Base-by-base conservation (phyloP, 768 basidiomycete genomes). In the Pleurotus cornucopiae region DNA sequence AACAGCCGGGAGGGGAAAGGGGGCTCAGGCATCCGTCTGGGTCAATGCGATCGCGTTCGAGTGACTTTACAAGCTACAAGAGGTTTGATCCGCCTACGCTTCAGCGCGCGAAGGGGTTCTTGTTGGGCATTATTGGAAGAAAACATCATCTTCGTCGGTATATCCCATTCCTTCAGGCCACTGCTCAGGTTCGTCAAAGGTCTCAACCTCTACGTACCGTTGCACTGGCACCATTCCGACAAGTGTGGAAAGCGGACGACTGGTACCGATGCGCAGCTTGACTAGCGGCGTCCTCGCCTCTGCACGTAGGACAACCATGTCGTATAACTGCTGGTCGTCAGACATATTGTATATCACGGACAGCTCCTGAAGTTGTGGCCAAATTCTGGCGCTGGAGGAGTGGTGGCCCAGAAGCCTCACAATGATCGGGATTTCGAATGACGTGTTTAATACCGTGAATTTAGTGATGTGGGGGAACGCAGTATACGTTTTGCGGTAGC, bases 381-480 rank as follows among this genome's bases (percentile, higher is more conserved):
- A 47, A 23, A 23, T 23, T 7, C 23, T 18, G 5, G 46, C 46
- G 46, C 13, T 11, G 5, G n/a, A 0, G 7, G 30, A 34, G 9
- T 5, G 46, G 2, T 47, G n/a, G 20, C 11, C 55, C 39, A 73
- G 61, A 14, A 71, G 56, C 21, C 57, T 60, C 23, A 73, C 59
- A 26, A 76, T 49, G 2, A 56, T 59, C 11, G 70, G 65, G 3
- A 65, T 63, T 11, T 53, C 49, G 12, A 64, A 46, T 20, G 62
- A 56, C 5, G 63, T 61, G 48, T 67, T 57, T 25, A 67, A 61
- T 0, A 66, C 58, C 1, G 65, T 64, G 57, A 78, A 76, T 3
- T 62, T 61, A 6, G 63, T 67, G 55, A 76, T 66, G 2, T 60
- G 59, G 1, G 69, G 70, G 58, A 77, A 77, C 1, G 61, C 61